These are phyloP conservation scores for Fusarium duplospermum DNA, from an alignment of 2,329 filamentous ascomycete species.

Conservation along the genomic window DNA sequence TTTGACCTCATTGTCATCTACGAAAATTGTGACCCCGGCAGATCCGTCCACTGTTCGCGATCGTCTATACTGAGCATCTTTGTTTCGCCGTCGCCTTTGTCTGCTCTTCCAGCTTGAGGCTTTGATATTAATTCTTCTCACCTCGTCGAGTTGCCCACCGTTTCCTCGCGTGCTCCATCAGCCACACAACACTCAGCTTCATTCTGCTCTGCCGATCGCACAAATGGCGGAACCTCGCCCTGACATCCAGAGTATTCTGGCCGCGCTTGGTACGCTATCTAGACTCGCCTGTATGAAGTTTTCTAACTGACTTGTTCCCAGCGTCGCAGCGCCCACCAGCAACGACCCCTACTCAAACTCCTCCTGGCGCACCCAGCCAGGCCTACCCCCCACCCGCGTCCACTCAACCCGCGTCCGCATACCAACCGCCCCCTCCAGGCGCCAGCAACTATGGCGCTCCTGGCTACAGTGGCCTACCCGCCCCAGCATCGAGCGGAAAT, in stretches of 20 bases:
- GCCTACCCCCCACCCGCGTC: slow-evolving; percentile 55
- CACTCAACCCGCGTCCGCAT: slow-evolving; percentile 49
- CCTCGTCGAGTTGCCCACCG: background rate
- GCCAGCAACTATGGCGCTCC: slow-evolving; percentile 47
- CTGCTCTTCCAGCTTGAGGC: background rate
- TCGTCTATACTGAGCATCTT: slow-evolving; percentile 3
- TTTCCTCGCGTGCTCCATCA: slow-evolving; percentile 2
- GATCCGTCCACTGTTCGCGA: slow-evolving; percentile 19
- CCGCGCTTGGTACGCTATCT: slow-evolving; percentile 57
- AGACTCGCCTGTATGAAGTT: slow-evolving; percentile 10
- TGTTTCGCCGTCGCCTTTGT: slow-evolving; percentile 13
- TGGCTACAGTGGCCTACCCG: slow-evolving; percentile 64
- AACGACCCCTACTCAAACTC: slow-evolving; percentile 56
- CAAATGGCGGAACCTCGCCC: slow-evolving; percentile 43
- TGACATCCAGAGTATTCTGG: slow-evolving; percentile 57
- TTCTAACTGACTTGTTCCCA: slow-evolving; percentile 44
- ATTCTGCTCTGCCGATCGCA: slow-evolving; percentile 21
- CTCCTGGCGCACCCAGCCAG: slow-evolving; percentile 51
- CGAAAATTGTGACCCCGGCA: slow-evolving; percentile 38
- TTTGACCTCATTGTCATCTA: slow-evolving; percentile 16
- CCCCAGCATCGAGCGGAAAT: slow-evolving; percentile 78
- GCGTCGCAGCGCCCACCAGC: slow-evolving; percentile 59
- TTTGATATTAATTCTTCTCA: background rate
- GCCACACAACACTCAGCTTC: slow-evolving; percentile 21
- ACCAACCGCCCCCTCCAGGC: slow-evolving; percentile 52